Conservation (phyloP, 1,284 basidiomycete genomes). For the Puccinia brachypodii region DNA sequence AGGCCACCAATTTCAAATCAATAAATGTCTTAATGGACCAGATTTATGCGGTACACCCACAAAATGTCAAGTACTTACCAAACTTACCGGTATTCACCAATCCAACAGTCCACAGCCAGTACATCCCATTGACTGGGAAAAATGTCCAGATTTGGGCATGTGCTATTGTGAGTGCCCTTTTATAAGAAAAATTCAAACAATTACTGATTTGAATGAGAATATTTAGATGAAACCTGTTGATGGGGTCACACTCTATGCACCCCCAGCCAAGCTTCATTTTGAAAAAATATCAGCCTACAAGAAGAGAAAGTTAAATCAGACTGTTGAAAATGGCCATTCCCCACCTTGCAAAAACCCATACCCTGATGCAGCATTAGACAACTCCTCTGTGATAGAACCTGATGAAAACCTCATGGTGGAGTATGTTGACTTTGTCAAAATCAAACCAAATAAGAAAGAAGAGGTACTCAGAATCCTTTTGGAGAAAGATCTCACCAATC, state of each 20-base stretch:
- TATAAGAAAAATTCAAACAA: too few relatives aligned
- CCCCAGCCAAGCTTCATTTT: neutral
- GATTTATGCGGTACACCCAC: neutral
- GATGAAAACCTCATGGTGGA: neutral
- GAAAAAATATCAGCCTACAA: neutral
- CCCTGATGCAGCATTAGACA: too few relatives aligned
- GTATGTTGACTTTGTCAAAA: neutral
- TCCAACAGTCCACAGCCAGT: neutral
- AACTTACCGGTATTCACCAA: neutral
- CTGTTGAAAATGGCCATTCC: neutral
- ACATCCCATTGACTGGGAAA: neutral
- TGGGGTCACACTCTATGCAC: neutral
- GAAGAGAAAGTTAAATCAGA: neutral
- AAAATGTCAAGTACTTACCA: neutral
- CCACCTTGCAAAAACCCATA: too few relatives aligned
- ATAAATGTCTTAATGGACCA: neutral
- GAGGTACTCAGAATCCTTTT: neutral
- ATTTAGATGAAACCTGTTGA: neutral
- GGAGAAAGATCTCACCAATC: neutral
- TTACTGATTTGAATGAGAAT: neutral
- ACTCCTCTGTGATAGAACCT: neutral
- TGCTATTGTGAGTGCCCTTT: too few relatives aligned
- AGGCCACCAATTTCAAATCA: neutral
- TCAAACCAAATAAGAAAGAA: neutral
- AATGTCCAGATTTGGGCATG: too few relatives aligned